These are phyloP conservation scores for Aspergillus amoenus DNA, from an alignment of 2,329 filamentous ascomycete genomes.

Conservation along the genomic window DNA sequence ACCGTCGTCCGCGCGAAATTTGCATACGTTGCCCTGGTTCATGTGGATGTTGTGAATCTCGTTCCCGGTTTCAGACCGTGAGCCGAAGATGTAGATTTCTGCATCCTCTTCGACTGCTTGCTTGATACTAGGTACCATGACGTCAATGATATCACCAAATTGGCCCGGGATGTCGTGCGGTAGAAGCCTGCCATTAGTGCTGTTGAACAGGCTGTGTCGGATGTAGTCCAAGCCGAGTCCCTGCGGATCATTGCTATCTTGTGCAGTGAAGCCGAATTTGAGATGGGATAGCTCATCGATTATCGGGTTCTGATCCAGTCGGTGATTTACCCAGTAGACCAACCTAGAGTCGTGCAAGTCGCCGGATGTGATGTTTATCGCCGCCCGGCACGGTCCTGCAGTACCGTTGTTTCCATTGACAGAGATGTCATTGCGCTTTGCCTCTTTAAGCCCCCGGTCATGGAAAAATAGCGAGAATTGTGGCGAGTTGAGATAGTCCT, in stretches of 20 bases:
- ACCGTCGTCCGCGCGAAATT: slow-evolving; percentile 14
- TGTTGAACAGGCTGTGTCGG: slow-evolving; percentile 16
- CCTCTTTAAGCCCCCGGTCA: background rate
- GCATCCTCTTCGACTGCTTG: slow-evolving; percentile 13
- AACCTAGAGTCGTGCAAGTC: slow-evolving; percentile 18
- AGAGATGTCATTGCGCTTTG: background rate
- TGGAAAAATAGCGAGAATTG: slow-evolving; percentile 18
- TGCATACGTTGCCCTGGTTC: slow-evolving; percentile 20
- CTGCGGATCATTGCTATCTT: background rate
- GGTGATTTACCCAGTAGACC: slow-evolving; percentile 18
- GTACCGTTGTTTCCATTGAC: slow-evolving; percentile 4
- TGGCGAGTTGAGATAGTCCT: slow-evolving; percentile 9
- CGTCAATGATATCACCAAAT: slow-evolving; percentile 36
- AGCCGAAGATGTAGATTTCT: slow-evolving; percentile 21
- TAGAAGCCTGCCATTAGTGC: slow-evolving; percentile 17
- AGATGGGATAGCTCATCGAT: slow-evolving; percentile 11
- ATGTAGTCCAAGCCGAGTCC: slow-evolving; percentile 18
- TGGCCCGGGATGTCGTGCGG: slow-evolving; percentile 19
- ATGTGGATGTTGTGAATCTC: slow-evolving; percentile 23
- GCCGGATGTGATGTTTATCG: slow-evolving; percentile 20
- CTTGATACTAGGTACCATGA: slow-evolving; percentile 15
- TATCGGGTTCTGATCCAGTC: slow-evolving; percentile 15
- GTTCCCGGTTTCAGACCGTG: slow-evolving; percentile 1
- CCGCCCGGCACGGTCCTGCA: slow-evolving; percentile 13
- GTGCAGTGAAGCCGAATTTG: slow-evolving; percentile 12